Conservation (phyloP, 352 stramenopile species). For the Aphanomyces cochlioides region DNA sequence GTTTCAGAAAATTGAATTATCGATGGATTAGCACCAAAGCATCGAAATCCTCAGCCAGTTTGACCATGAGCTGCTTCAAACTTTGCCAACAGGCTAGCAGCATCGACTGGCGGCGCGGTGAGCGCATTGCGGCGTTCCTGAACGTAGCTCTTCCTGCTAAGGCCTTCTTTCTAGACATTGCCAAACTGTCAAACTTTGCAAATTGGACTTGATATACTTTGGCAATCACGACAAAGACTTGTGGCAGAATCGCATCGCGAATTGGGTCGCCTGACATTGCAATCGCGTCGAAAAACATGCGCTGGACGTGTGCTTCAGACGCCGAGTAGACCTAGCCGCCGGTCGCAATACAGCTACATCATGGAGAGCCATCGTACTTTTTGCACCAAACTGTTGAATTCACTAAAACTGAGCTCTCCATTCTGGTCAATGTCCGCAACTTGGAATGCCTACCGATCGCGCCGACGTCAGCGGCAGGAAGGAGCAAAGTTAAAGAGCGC, state of each 20-base stretch:
- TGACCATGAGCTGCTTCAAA: too few relatives aligned
- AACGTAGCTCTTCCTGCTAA: conserved; percentile 12
- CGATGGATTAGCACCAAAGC: too few relatives aligned
- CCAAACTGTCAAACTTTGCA: not conserved
- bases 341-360: too few relatives aligned
- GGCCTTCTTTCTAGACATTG: conserved; percentile 12
- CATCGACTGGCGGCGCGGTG: not conserved
- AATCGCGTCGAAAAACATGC: conserved; percentile 17
- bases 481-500: not conserved
- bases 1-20: too few relatives aligned
- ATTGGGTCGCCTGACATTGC: not conserved
- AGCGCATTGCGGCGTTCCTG: conserved; percentile 1
- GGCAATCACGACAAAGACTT: conserved; percentile 11
- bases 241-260: conserved; percentile 1
- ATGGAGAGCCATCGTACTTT: not conserved
- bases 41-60: too few relatives aligned
- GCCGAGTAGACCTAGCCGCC: not conserved
- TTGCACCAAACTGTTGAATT: conserved; percentile 22
- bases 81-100: too few relatives aligned
- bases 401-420: conserved; percentile 6
- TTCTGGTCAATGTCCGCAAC: conserved; percentile 19
- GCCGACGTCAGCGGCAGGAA: not conserved
- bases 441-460: conserved; percentile 4
- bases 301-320: not conserved
- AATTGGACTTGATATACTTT: not conserved